Conservation (phyloP, 169 alveolate species). For the Plasmodium vivax region DNA sequence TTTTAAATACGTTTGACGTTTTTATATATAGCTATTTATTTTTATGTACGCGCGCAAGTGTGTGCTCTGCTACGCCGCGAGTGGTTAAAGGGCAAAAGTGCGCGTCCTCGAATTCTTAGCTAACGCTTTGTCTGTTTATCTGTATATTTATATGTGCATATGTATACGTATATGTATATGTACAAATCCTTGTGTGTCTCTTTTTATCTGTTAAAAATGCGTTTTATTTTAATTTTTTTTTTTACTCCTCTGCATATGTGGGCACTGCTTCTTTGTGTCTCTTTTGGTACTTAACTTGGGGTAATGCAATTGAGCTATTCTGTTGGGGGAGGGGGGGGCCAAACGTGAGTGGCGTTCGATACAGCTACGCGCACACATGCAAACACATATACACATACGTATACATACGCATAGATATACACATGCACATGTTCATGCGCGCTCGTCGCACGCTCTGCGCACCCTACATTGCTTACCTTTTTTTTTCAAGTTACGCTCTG, state of each 20-base stretch:
- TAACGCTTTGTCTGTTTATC: not conserved
- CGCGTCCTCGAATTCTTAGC: not conserved
- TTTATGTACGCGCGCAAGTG: not conserved
- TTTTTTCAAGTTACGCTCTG: not conserved
- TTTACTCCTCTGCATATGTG: not conserved
- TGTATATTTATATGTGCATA: too few relatives aligned
- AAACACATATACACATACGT: not conserved
- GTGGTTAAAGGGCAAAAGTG: not conserved
- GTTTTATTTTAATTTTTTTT: not conserved
- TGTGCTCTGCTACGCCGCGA: not conserved
- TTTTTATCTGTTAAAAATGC: not conserved
- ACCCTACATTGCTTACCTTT: conserved; percentile 2
- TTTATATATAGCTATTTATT: not conserved
- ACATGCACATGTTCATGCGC: not conserved
- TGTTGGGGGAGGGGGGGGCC: not conserved
- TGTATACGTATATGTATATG: not conserved
- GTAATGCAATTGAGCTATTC: not conserved
- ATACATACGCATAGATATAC: not conserved
- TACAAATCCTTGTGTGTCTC: not conserved
- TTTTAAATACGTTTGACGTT: conserved; percentile 1
- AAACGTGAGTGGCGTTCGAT: not conserved
- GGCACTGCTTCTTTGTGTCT: not conserved
- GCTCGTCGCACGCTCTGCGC: not conserved
- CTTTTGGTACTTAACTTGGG: not conserved
- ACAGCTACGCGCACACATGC: not conserved